Evolutionary conservation across 2,329 filamentous ascomycete species (phyloP).

Genomic region (Cladosporium sp.): DNA sequence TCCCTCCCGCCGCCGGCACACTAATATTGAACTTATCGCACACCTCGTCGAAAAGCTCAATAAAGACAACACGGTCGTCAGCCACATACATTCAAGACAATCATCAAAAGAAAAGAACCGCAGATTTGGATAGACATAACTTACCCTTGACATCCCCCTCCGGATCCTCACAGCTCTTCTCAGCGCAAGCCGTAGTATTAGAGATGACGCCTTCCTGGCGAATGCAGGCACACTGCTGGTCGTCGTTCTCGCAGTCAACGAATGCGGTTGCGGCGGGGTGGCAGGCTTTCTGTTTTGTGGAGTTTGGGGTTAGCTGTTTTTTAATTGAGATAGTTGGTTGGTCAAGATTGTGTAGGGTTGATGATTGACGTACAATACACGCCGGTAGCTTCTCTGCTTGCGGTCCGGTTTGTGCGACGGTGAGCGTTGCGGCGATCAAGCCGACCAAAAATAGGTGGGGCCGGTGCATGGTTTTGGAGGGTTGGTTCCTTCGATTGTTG

Average conservation of each 20-base stretch:
- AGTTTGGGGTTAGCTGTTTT: too few relatives aligned
- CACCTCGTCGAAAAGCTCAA: conserved; percentile 24
- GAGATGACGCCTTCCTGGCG: conserved; percentile 23
- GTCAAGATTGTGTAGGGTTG: too few relatives aligned
- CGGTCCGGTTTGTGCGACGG: conserved; percentile 22
- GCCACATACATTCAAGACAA: not conserved
- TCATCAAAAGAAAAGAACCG: too few relatives aligned
- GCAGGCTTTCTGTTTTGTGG: conserved; percentile 25
- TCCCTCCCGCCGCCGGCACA: not conserved
- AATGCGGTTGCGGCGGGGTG: conserved; percentile 27
- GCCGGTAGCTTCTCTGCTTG: conserved; percentile 22
- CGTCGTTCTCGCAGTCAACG: conserved; percentile 27
- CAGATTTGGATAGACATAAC: too few relatives aligned
- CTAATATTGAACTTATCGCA: conserved; percentile 25
- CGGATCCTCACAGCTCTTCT: conserved; percentile 21
- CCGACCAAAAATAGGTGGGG: not conserved
- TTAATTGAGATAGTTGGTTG: not conserved
- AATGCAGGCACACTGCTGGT: conserved; percentile 27
- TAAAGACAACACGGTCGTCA: conserved; percentile 20
- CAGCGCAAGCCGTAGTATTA: conserved; percentile 25
- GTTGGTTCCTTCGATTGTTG: too few relatives aligned
- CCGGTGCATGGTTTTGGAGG: not conserved
- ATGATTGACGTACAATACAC: conserved; percentile 25
- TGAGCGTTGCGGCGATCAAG: conserved; percentile 8
- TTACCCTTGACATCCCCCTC: conserved; percentile 23